Evolutionary conservation across 176 grass and related monocot species (phyloP), one percentile per base, ranked within the genome.

Genomic region (Puccinellia tenuiflora): DNA sequence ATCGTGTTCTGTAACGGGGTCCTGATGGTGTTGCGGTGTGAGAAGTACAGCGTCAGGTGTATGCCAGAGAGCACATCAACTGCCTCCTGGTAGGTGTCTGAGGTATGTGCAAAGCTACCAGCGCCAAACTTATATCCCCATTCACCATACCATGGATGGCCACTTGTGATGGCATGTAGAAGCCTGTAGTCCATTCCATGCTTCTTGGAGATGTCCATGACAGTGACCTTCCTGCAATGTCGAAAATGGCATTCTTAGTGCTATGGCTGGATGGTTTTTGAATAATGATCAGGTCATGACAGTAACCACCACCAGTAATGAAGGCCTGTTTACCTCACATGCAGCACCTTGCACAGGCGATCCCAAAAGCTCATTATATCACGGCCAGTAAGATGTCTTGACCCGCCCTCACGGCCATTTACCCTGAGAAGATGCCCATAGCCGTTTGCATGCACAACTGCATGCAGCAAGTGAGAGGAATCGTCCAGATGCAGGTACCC

Each of bases 181-280:
- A 99, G 89, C 10, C 96, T 88, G 51, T 99, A 99, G 31, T 95
- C 93, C 96, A 99, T 99, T 77, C 91, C 89, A 60, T 96, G 33
- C 82, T 99, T 99, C 83, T 96, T 96, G 38, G 96, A 99, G 74
- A 93, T 93, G 74, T 99, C 96, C 93, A 99, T 93, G 29, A 99
- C 96, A 51, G 91, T 99, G 15, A 99, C 96, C 78, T 96, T 99
- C 77, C 96, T 99, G 87, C 74, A 81, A 12, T 24, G 17, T 64
- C 47, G 3, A 9, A 74, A 67, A 77, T 78, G 17, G 18, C 15
- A 16, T 10, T 21, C 22, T 80, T 37, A 79, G 59, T 59, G 17
- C 43, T 37, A 73, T 18, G 2, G 43, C 29, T 52, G 45, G 9
- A 73, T 39, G 3, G 22, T 73, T 30, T 26, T 51, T 35, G 15